phyloP scores from a whole-genome alignment of 2,329 filamentous ascomycete genomes.

The Colletotrichum sp. region DNA sequence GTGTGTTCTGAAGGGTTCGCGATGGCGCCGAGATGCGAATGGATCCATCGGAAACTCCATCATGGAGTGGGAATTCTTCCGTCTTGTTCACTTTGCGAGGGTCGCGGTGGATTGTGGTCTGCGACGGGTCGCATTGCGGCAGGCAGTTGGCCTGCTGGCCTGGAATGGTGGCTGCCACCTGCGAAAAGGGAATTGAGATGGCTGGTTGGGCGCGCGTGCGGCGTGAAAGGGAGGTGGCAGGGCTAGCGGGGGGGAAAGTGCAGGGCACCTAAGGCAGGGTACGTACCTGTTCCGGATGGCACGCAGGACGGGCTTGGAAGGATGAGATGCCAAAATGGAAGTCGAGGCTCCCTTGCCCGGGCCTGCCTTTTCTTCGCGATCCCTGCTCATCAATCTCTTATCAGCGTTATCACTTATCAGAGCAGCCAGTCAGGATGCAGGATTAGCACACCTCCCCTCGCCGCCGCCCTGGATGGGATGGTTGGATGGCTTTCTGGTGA shows the following conservation, averaged over 20 bases:
- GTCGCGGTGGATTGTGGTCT: not conserved
- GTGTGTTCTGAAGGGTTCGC: not conserved
- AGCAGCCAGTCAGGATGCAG: not conserved
- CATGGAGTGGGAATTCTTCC: not conserved
- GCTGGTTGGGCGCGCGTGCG: not conserved
- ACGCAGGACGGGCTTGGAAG: not conserved
- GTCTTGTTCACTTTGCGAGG: not conserved
- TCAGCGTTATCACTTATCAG: not conserved
- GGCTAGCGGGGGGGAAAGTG: not conserved
- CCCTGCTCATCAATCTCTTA: conserved; percentile 7
- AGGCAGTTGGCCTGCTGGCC: not conserved
- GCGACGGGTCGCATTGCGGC: not conserved
- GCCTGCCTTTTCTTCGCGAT: not conserved
- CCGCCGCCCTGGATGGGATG: not conserved
- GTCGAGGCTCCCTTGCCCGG: not conserved
- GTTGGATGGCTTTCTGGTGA: not conserved
- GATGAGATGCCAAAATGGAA: not conserved
- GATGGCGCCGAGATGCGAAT: not conserved
- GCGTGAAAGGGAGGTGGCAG: not conserved
- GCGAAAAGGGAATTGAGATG: not conserved
- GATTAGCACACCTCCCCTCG: not conserved
- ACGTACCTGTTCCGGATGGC: not conserved
- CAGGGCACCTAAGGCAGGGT: not conserved
- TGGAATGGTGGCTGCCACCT: not conserved
- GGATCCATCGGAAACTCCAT: not conserved